Evolutionary conservation across 257 asterid species (phyloP).

Genomic region (Verbena officinalis): DNA sequence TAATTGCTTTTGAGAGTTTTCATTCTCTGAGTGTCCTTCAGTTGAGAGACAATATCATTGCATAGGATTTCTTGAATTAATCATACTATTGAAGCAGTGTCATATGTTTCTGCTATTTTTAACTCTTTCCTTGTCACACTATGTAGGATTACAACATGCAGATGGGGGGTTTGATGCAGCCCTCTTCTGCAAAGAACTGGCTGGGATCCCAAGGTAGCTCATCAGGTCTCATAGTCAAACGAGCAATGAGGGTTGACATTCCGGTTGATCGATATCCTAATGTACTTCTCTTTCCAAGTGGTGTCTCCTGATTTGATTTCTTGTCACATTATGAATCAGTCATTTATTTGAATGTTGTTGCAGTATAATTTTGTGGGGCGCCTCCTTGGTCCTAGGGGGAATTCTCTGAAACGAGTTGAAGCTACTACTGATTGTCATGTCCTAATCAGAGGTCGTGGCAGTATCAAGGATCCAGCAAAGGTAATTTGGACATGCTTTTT

Average conservation of each 20-base stretch:
- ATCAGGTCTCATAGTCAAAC: constrained; percentile 65
- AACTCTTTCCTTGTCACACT: constrained; percentile 25
- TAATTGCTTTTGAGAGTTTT: constrained; percentile 9
- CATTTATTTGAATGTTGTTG: constrained; percentile 23
- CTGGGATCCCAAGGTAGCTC: constrained; percentile 63
- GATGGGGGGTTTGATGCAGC: constrained; percentile 66
- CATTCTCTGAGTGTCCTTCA: constrained; percentile 7
- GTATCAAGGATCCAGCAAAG: constrained; percentile 94
- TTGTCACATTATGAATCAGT: constrained; percentile 8
- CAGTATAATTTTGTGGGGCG: constrained; percentile 99
- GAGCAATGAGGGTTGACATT: constrained; percentile 62
- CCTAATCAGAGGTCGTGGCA: constrained; percentile 95
- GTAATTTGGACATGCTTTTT: constrained; percentile 41
- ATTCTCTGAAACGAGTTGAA: constrained; percentile 97
- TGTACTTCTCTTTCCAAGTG: constrained; percentile 37
- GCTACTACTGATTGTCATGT: constrained; percentile 95
- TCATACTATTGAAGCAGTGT: background rate
- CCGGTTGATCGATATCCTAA: constrained; percentile 75
- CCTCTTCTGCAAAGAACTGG: constrained; percentile 67
- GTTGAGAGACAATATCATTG: background rate
- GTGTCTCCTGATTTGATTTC: background rate
- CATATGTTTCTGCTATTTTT: constrained; percentile 1
- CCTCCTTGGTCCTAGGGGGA: constrained; percentile 99
- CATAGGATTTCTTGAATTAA: background rate
- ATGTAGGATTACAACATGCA: constrained; percentile 39